phyloP scores from a whole-genome alignment of 768 basidiomycete genomes.

The Lactifluus hygrophoroides region DNA sequence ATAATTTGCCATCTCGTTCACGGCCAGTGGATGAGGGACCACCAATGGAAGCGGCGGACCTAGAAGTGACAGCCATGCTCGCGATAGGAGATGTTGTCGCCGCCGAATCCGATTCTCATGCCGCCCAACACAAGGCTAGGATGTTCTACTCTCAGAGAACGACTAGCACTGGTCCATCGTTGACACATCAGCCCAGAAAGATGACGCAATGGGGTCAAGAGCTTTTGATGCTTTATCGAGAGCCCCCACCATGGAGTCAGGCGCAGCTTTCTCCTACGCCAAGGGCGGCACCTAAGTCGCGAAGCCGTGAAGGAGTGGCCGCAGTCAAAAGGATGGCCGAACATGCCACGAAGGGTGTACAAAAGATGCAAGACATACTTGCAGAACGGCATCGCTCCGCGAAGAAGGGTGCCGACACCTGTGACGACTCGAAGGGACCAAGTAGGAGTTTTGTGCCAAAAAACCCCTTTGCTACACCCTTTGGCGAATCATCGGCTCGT shows the following conservation, averaged over 20 bases:
- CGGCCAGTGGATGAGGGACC: not conserved
- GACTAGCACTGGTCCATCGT: not conserved
- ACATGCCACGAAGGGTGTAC: not conserved
- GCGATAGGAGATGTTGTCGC: not conserved
- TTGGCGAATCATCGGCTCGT: not conserved
- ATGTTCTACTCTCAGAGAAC: not conserved
- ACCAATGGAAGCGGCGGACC: not conserved
- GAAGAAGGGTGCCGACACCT: not conserved
- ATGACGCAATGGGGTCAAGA: conserved; percentile 15
- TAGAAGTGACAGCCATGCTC: not conserved
- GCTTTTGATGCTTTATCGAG: conserved; percentile 18
- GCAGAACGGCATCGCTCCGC: not conserved
- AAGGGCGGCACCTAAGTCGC: not conserved
- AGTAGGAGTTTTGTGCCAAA: not conserved
- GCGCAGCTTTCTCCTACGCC: not conserved
- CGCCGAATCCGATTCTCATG: not conserved
- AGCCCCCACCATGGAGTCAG: conserved; percentile 18
- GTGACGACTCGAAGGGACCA: not conserved
- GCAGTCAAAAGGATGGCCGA: not conserved
- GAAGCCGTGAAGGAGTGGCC: not conserved
- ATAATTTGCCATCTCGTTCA: not conserved
- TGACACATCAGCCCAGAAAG: not conserved
- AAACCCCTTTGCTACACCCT: conserved; percentile 2
- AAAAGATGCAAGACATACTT: conserved; percentile 3
- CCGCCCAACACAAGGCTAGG: not conserved